Evolutionary conservation across 2,329 filamentous ascomycete genomes (phyloP).

Genomic region (Blastomyces parvus): DNA sequence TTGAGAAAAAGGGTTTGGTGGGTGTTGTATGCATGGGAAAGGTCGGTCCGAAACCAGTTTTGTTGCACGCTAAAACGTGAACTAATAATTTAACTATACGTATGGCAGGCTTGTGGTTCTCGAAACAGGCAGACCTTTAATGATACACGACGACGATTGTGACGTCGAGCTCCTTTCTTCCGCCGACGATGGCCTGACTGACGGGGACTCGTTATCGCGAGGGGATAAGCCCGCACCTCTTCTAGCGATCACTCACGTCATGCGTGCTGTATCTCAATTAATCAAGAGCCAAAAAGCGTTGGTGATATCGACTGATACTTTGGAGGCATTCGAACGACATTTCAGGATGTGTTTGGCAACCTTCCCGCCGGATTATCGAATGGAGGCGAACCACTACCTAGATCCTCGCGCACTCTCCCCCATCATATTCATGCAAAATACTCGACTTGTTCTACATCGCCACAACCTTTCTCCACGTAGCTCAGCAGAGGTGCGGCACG

Average conservation of each 20-base stretch:
- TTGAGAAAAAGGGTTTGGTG: conserved; percentile 88
- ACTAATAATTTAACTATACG: conserved; percentile 17
- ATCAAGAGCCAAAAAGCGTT: conserved; percentile 60
- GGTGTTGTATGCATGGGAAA: conserved; percentile 83
- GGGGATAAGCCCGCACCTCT: conserved; percentile 58
- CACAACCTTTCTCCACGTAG: conserved; percentile 75
- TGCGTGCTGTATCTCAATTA: conserved; percentile 65
- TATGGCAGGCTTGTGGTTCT: conserved; percentile 56
- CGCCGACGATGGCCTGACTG: conserved; percentile 61
- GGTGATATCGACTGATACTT: conserved; percentile 54
- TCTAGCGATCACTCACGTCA: conserved; percentile 69
- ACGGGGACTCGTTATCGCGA: conserved; percentile 38
- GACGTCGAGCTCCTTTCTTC: conserved; percentile 70
- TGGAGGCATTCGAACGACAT: conserved; percentile 72
- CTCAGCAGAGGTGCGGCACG: conserved; percentile 53
- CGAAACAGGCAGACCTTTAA: conserved; percentile 67
- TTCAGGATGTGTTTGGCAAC: conserved; percentile 64
- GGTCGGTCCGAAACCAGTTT: conserved; percentile 39
- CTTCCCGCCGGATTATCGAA: conserved; percentile 66
- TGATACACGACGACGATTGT: conserved; percentile 83
- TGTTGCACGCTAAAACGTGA: neutral
- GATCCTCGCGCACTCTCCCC: conserved; percentile 67
- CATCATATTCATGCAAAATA: conserved; percentile 68
- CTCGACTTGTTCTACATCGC: conserved; percentile 74
- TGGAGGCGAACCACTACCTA: conserved; percentile 55